phyloP scores from a whole-genome alignment of 2,329 filamentous ascomycete species.

The Pseudogymnoascus sp. region DNA sequence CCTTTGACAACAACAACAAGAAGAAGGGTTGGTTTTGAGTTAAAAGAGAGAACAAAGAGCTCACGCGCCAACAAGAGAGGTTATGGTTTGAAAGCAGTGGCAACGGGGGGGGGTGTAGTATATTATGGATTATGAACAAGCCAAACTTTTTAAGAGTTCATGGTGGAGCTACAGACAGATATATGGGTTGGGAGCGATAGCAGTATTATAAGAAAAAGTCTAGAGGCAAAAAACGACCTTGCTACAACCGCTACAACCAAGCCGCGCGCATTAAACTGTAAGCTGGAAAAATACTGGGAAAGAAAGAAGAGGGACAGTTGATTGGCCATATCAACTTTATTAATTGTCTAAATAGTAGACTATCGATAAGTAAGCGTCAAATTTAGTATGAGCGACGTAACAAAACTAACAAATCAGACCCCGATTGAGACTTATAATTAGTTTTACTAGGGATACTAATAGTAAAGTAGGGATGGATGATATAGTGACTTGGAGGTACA shows the following conservation, averaged over 20 bases:
- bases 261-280: background rate
- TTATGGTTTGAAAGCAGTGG: background rate
- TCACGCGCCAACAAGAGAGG: background rate
- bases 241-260: background rate
- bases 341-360: background rate
- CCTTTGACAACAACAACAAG: background rate
- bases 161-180: background rate
- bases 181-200: background rate
- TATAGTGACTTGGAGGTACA: background rate
- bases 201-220: slow-evolving; percentile 2
- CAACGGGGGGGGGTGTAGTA: background rate
- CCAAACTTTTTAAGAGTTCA: slow-evolving; percentile 1
- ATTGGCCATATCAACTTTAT: background rate
- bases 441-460: background rate
- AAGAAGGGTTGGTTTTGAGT: background rate
- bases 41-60: background rate
- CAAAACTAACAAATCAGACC: background rate
- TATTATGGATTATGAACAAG: background rate
- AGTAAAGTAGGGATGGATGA: background rate
- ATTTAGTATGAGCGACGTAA: slow-evolving; percentile 1
- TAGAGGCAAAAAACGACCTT: background rate
- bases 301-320: background rate
- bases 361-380: slow-evolving; percentile 5
- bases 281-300: background rate
- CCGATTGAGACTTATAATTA: slow-evolving; percentile 3